Percentiles rank a stretch among this genome's conserved stretches.
These are phyloP conservation scores for Phylloboletellus chloephorus DNA, from an alignment of 1,284 basidiomycete species.

Conservation along the genomic window DNA sequence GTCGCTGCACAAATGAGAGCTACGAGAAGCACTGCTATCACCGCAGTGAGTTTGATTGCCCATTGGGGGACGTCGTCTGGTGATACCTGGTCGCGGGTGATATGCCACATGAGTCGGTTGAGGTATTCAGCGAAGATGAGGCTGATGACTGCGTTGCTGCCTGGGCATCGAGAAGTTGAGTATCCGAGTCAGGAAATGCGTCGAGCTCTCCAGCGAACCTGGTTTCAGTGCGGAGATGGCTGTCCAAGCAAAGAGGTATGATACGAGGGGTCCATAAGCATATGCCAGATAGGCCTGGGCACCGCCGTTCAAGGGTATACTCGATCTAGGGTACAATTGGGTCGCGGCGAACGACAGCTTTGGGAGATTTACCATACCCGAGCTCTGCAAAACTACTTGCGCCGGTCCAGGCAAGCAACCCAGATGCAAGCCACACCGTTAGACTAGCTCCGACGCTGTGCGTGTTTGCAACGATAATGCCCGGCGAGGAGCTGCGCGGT, in stretches of 20 bases:
- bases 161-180: slow-evolving; percentile 32
- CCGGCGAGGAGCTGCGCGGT: slow-evolving; percentile 70
- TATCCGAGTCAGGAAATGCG: neutral
- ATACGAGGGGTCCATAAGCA: slow-evolving; percentile 80
- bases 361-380: slow-evolving; percentile 46
- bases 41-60: slow-evolving; percentile 89
- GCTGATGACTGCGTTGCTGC: slow-evolving; percentile 63
- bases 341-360: neutral
- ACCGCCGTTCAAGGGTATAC: slow-evolving; percentile 83
- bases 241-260: slow-evolving; percentile 87
- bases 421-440: slow-evolving; percentile 73
- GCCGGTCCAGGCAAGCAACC: slow-evolving; percentile 87
- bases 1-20: slow-evolving; percentile 76
- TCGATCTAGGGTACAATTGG: slow-evolving; percentile 21
- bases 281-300: slow-evolving; percentile 90
- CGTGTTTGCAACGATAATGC: slow-evolving; percentile 84
- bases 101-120: slow-evolving; percentile 72
- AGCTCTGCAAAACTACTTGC: slow-evolving; percentile 89
- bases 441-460: slow-evolving; percentile 83
- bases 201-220: slow-evolving; percentile 36
- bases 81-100: slow-evolving; percentile 55
- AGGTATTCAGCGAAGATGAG: slow-evolving; percentile 85
- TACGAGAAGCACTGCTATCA: slow-evolving; percentile 66
- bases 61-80: slow-evolving; percentile 81
- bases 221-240: slow-evolving; percentile 86